Evolutionary conservation across 2,329 filamentous ascomycete species (phyloP).

Genomic region (Elsinoe ampelina): DNA sequence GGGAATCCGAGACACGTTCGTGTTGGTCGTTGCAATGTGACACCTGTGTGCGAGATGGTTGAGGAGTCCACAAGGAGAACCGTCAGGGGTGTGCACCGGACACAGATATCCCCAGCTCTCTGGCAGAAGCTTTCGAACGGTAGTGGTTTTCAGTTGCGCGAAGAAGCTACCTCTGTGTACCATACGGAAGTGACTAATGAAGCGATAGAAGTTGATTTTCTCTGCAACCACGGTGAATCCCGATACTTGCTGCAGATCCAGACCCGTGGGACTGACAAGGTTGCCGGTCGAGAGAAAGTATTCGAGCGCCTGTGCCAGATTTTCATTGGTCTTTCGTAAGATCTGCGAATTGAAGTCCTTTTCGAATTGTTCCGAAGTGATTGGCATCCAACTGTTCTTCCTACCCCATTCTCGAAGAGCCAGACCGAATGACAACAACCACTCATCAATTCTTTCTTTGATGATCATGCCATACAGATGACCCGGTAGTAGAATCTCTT

Average conservation of each 20-base stretch:
- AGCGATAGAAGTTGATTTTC: constrained; percentile 97
- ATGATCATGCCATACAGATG: constrained; percentile 92
- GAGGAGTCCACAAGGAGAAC: constrained; percentile 83
- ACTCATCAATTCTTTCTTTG: constrained; percentile 89
- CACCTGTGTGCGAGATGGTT: constrained; percentile 97
- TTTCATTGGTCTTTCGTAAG: constrained; percentile 74
- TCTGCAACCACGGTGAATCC: constrained; percentile 96
- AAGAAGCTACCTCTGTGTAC: constrained; percentile 99
- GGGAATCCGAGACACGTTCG: constrained; percentile 68
- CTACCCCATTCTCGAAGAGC: constrained; percentile 43
- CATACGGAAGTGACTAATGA: constrained; percentile 98
- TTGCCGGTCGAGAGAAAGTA: constrained; percentile 98
- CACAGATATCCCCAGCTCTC: constrained; percentile 98
- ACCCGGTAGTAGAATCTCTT: constrained; percentile 86
- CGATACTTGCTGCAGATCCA: constrained; percentile 89
- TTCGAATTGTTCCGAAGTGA: constrained; percentile 66
- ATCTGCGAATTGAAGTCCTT: constrained; percentile 72
- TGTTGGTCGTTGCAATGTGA: constrained; percentile 65
- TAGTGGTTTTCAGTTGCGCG: constrained; percentile 92
- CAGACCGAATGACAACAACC: constrained; percentile 55
- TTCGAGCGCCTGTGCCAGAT: constrained; percentile 75
- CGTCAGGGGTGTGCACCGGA: constrained; percentile 95
- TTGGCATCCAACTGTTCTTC: constrained; percentile 45
- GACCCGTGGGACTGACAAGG: constrained; percentile 76
- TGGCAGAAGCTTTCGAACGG: constrained; percentile 86